Evolutionary conservation across 23 red algal genomes (phyloP).

Genomic region (Chondrus crispus): DNA sequence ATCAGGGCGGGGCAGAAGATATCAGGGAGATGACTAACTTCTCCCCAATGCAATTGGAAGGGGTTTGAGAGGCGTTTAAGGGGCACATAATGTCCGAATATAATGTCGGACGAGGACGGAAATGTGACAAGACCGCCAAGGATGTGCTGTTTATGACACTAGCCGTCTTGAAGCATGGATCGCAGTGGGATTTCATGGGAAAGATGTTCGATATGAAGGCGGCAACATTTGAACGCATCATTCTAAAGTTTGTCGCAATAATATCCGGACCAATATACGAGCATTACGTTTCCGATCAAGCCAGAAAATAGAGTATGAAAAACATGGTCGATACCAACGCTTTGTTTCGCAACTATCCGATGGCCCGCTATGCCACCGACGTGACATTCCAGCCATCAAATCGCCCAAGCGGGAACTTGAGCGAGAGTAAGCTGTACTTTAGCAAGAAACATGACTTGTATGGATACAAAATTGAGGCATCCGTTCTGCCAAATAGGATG

Average conservation of each 20-base stretch:
- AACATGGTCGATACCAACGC: not conserved
- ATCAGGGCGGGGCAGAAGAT: not conserved
- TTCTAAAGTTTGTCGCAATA: not conserved
- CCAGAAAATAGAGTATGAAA: not conserved
- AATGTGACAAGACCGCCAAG: not conserved
- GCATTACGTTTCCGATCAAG: not conserved
- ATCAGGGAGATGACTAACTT: constrained; percentile 1
- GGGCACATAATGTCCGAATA: not conserved
- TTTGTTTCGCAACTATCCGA: not conserved
- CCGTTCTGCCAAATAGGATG: not conserved
- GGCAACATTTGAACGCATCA: not conserved
- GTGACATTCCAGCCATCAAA: not conserved
- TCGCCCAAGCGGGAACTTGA: not conserved
- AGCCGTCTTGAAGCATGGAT: not conserved
- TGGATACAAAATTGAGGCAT: not conserved
- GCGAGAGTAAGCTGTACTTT: not conserved
- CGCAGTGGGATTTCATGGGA: not conserved
- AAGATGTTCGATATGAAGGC: not conserved
- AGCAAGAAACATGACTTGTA: not conserved
- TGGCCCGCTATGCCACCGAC: not conserved
- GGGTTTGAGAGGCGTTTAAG: not conserved
- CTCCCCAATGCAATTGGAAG: not conserved
- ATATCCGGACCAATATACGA: not conserved
- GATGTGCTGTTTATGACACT: constrained; percentile 25
- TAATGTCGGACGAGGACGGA: not conserved